These are phyloP conservation scores for Xylaria palmicola DNA, from an alignment of 495 filamentous ascomycete species.

Conservation along the genomic window DNA sequence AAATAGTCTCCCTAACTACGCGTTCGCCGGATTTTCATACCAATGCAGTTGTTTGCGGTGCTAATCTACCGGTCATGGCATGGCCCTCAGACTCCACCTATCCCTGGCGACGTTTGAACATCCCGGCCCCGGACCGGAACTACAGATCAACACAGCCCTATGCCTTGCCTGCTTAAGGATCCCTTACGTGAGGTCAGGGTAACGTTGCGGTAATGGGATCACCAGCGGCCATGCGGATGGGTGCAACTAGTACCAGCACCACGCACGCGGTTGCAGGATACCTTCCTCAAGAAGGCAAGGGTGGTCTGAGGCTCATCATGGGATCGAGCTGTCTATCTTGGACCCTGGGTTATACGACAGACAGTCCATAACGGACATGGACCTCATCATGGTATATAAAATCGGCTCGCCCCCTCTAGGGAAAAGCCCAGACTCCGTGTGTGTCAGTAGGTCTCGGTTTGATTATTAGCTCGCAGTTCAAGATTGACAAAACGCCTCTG, in stretches of 20 bases:
- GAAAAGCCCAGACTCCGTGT: background rate
- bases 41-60: background rate
- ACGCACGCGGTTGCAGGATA: background rate
- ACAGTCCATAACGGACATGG: background rate
- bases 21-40: too few relatives aligned
- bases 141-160: background rate
- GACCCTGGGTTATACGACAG: background rate
- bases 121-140: background rate
- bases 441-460: background rate
- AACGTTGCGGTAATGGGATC: conserved; percentile 9
- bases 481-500: background rate
- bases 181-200: background rate
- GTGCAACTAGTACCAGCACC: background rate
- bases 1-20: too few relatives aligned
- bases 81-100: background rate
- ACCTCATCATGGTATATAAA: background rate
- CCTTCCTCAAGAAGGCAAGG: conserved; percentile 7
- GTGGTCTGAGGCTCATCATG: background rate
- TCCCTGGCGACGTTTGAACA: background rate
- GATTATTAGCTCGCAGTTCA: background rate
- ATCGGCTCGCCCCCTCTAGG: background rate
- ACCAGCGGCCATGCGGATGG: background rate
- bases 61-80: background rate
- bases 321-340: background rate
- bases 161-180: background rate